Evolutionary conservation across 352 stramenopile genomes (phyloP).

Genomic region (Achlya hypogyna): DNA sequence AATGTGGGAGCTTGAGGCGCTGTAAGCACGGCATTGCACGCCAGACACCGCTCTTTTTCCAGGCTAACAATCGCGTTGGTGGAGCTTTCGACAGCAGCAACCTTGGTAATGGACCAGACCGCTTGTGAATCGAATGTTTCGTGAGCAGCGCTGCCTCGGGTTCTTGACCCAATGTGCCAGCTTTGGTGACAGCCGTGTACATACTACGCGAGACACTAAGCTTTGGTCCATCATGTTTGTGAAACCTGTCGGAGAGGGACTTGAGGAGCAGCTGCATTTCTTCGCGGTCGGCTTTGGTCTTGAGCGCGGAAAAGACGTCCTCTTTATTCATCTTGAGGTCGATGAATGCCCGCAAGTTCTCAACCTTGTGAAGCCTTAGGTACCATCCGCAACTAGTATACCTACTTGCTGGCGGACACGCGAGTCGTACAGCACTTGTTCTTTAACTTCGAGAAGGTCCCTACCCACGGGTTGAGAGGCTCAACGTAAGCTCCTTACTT

Average conservation of each 20-base stretch:
- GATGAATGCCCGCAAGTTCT: slow-evolving; percentile 79
- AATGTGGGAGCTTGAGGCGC: slow-evolving; percentile 42
- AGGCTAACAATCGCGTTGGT: slow-evolving; percentile 29
- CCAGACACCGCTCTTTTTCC: slow-evolving; percentile 67
- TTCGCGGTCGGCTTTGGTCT: slow-evolving; percentile 79
- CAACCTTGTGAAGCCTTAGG: slow-evolving; percentile 24
- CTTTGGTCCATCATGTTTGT: not conserved
- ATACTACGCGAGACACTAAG: not conserved
- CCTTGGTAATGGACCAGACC: slow-evolving; percentile 40
- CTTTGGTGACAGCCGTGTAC: slow-evolving; percentile 26
- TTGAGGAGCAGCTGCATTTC: slow-evolving; percentile 75
- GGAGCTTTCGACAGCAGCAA: not conserved
- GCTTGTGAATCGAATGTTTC: slow-evolving; percentile 45
- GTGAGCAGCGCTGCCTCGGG: slow-evolving; percentile 66
- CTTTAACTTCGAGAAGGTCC: slow-evolving; percentile 76
- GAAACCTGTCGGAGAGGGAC: slow-evolving; percentile 48
- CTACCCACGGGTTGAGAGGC: not conserved
- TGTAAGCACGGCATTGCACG: slow-evolving; percentile 41
- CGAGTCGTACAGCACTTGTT: slow-evolving; percentile 81
- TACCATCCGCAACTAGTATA: not conserved
- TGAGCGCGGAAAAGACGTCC: slow-evolving; percentile 72
- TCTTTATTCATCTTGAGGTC: slow-evolving; percentile 86
- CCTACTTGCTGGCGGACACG: slow-evolving; percentile 57
- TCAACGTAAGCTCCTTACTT: slow-evolving; percentile 23
- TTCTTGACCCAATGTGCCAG: slow-evolving; percentile 34